Evolutionary conservation across 108 stramenopile species (phyloP).

Genomic region (Heterococcus sp.): DNA sequence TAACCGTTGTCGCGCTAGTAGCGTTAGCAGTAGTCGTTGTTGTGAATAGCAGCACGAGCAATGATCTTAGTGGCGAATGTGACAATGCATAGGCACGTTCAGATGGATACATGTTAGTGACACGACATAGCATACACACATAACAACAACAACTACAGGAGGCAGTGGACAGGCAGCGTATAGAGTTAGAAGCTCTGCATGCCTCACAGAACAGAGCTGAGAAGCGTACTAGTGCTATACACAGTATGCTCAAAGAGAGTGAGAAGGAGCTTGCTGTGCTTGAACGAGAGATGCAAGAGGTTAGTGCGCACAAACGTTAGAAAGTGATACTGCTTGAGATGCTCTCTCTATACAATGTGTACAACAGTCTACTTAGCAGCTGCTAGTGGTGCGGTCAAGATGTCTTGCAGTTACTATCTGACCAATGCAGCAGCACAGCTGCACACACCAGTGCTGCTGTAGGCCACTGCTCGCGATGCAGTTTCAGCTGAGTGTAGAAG

Average conservation of each 20-base stretch:
- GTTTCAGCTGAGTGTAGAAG: too few species aligned
- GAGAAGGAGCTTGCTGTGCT: conserved; percentile 58
- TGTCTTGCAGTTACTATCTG: neutral
- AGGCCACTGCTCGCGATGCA: too few species aligned
- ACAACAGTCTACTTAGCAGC: neutral
- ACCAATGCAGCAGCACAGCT: neutral
- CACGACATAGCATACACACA: too few species aligned
- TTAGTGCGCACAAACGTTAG: conserved; percentile 13
- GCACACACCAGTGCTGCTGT: neutral
- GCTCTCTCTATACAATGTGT: neutral
- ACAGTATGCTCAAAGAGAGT: conserved; percentile 53
- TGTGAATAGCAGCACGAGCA: too few species aligned
- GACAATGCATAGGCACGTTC: too few species aligned
- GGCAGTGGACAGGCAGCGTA: conserved; percentile 64
- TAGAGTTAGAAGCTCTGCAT: conserved; percentile 65
- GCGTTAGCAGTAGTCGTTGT: too few species aligned
- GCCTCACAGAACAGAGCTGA: conserved; percentile 63
- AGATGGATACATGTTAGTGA: too few species aligned
- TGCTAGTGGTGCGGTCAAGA: neutral
- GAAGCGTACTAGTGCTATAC: conserved; percentile 57
- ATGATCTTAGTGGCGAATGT: too few species aligned
- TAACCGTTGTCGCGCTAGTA: too few species aligned
- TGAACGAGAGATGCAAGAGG: conserved; percentile 62
- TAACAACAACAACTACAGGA: too few species aligned
- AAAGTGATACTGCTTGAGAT: too few species aligned